phyloP scores from a whole-genome alignment of 768 basidiomycete species.

The Mycena sanguinolenta region DNA sequence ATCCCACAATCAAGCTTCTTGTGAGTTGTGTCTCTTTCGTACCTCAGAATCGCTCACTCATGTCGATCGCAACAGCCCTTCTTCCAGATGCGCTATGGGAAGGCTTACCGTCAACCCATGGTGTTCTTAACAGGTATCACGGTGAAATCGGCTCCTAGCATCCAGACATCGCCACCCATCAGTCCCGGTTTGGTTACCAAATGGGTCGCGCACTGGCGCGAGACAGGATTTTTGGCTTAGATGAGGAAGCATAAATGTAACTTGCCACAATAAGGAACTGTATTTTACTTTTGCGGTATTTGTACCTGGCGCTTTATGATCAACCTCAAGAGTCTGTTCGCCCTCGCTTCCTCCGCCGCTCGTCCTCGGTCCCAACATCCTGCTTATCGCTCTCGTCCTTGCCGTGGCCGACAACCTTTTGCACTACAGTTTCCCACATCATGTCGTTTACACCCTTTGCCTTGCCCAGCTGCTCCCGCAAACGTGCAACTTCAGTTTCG shows the following conservation, averaged over 20 bases:
- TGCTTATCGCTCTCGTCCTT: constrained; percentile 42
- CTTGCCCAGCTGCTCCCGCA: constrained; percentile 80
- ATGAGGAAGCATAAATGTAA: constrained; percentile 6
- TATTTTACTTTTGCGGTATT: constrained; percentile 29
- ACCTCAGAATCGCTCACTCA: too few relatives aligned
- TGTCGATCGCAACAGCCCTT: constrained; percentile 43
- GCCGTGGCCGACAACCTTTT: constrained; percentile 63
- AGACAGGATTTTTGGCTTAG: constrained; percentile 50
- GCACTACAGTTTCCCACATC: constrained; percentile 93
- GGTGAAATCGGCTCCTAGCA: constrained; percentile 47
- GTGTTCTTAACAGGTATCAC: constrained; percentile 52
- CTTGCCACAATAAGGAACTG: constrained; percentile 9
- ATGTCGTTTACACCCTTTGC: constrained; percentile 94
- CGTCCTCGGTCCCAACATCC: constrained; percentile 38
- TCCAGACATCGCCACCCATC: constrained; percentile 46
- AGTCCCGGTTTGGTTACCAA: constrained; percentile 51
- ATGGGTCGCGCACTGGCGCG: constrained; percentile 59
- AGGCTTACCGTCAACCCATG: constrained; percentile 44
- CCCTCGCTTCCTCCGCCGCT: constrained; percentile 49
- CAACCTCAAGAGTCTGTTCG: constrained; percentile 37
- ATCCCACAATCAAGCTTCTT: constrained; percentile 60
- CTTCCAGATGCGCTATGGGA: constrained; percentile 48
- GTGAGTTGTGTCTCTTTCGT: constrained; percentile 35
- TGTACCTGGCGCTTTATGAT: background rate
- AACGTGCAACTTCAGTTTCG: constrained; percentile 74